phyloP scores from a whole-genome alignment of 169 alveolate genomes.

The Eimeria necatrix region DNA sequence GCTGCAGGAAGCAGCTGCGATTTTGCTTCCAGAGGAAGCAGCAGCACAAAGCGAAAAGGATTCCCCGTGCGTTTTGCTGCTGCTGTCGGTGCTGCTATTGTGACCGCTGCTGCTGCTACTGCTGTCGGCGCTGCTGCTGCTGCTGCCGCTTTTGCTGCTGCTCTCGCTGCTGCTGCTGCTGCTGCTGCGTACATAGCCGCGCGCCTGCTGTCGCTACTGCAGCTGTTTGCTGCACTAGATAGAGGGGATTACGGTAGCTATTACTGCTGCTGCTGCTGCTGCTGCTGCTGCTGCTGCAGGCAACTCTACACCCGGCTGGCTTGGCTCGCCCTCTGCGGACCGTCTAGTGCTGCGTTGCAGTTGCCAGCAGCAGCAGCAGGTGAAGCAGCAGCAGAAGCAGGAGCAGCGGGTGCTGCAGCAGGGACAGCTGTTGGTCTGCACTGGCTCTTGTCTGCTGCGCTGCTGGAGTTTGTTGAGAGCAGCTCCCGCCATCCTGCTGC shows the following conservation, averaged over 20 bases:
- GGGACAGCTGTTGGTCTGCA: not conserved
- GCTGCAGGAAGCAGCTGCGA: conserved; percentile 35
- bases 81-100: not conserved
- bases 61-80: not conserved
- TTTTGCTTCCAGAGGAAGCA: conserved; percentile 12
- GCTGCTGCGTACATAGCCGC: too few relatives aligned
- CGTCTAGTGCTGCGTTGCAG: not conserved
- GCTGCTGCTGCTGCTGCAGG: conserved; percentile 47
- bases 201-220: not conserved
- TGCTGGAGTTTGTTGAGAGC: conserved; percentile 20
- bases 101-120: conserved; percentile 1
- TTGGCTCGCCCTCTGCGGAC: conserved; percentile 34
- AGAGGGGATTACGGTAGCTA: not conserved
- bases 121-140: not conserved
- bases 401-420: conserved; percentile 47
- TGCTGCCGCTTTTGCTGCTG: too few relatives aligned
- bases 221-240: not conserved
- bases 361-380: not conserved
- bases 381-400: not conserved
- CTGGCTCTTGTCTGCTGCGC: conserved; percentile 52
- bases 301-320: not conserved
- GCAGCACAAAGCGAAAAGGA: conserved; percentile 1
- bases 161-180: too few relatives aligned
- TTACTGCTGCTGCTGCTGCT: not conserved
- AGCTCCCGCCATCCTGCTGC: conserved; percentile 13